Conservation (phyloP, 2,329 filamentous ascomycete genomes). For the Allantophomopsis lycopodina region DNA sequence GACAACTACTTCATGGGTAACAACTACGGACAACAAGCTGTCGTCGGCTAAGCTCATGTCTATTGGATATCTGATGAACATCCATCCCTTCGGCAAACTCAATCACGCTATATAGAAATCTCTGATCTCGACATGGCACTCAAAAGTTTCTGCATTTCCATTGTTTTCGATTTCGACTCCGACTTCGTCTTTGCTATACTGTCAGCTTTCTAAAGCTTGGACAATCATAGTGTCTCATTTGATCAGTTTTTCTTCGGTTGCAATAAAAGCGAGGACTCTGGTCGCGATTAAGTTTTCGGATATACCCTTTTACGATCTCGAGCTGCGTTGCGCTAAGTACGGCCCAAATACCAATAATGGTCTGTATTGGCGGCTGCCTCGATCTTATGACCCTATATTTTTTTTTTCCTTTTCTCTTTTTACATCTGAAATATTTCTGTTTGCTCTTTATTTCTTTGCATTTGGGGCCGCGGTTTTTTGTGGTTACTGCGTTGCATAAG, state of each 20-base stretch:
- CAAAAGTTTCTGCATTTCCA: constrained; percentile 16
- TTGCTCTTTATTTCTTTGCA: no score
- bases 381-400: constrained; percentile 20
- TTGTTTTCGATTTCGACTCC: no score
- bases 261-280: constrained; percentile 9
- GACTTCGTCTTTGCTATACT: no score
- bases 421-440: no score
- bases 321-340: constrained; percentile 17
- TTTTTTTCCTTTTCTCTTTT: neutral
- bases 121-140: constrained; percentile 1
- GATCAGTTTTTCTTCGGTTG: constrained; percentile 5
- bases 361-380: constrained; percentile 16
- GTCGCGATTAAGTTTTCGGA: constrained; percentile 14
- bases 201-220: constrained; percentile 2
- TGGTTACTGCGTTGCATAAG: no score
- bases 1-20: constrained; percentile 31
- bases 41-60: constrained; percentile 21
- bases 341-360: neutral
- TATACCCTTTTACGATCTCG: constrained; percentile 18
- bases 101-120: neutral
- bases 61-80: neutral
- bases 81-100: neutral
- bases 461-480: no score
- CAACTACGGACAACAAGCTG: constrained; percentile 29
- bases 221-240: constrained; percentile 12